Evolutionary conservation across 768 basidiomycete species (phyloP), one percentile per base, ranked within the genome.

Genomic region (Lentinula lateritia): DNA sequence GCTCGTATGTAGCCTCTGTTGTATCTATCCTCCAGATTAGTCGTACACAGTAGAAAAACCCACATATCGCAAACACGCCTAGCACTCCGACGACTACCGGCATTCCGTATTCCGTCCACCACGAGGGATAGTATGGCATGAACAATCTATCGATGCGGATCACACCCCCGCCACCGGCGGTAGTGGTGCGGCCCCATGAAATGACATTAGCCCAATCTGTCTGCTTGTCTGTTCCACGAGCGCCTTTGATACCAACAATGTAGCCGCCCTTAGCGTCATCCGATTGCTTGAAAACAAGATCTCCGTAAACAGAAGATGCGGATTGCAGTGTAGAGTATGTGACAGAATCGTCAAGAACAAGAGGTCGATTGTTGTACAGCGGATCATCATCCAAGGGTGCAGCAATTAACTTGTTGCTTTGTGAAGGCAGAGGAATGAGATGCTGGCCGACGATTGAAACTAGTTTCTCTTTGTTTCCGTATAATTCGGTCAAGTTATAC

Each of bases 1-100:
- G 93, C 71, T 96, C 94, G 72, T 93, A 97, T 41, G 92, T 94
- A 39, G 92, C 89, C 72, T 93, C 90, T 36, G 85, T 89, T 60
- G 84, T 84, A 70, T 92, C 91, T 67, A 79, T 73, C 64, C 80
- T 79, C 92, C 92, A 95, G 56, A 92, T 70, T 58, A 76, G 73
- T 61, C 85, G 77, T 20, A 90, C 86, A n/a, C 80, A 87, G 69
- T 85, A 84, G 73, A 93, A 90, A 72, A 94, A 89, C 9, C 75
- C 68, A 63, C 84, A 80, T 63, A 93, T 90, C 9, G 84, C 63
- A 34, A 83, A 45, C 34, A 89, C 68, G 5, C 89, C 92, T 28
- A 85, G 66, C 1, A 75, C 74, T 2, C 84, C 84, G 4, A 90
- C 85, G 34, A 81, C 75, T n/a, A 82, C 66, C 0, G 92, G 91